These are phyloP conservation scores for Rhodofomes roseus DNA, from an alignment of 1,284 basidiomycete species.

Conservation along the genomic window DNA sequence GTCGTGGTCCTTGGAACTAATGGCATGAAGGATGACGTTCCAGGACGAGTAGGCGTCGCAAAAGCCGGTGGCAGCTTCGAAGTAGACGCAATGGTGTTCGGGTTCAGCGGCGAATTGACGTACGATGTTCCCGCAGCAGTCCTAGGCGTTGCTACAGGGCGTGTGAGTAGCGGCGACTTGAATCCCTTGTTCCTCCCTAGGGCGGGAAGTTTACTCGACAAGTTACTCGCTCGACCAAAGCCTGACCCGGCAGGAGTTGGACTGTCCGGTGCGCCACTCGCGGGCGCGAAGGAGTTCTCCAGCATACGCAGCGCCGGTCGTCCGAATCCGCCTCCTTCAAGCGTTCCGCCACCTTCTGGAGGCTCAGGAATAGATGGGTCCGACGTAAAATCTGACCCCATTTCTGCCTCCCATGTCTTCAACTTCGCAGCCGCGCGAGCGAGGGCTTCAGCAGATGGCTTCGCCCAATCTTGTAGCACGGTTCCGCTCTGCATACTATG, in stretches of 20 bases:
- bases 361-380: slow-evolving; percentile 1
- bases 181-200: slow-evolving; percentile 42
- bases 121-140: slow-evolving; percentile 10
- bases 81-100: slow-evolving; percentile 7
- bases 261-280: slow-evolving; percentile 17
- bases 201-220: not conserved
- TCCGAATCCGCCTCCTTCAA: slow-evolving; percentile 15
- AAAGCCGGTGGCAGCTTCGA: slow-evolving; percentile 6
- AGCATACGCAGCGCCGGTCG: slow-evolving; percentile 40
- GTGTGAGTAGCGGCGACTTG: slow-evolving; percentile 48
- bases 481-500: not conserved
- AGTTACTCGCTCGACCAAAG: slow-evolving; percentile 17
- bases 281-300: slow-evolving; percentile 30
- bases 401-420: slow-evolving; percentile 50
- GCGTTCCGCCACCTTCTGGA: not conserved
- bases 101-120: slow-evolving; percentile 32
- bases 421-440: slow-evolving; percentile 53
- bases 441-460: slow-evolving; percentile 56
- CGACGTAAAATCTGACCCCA: slow-evolving; percentile 24
- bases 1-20: slow-evolving; percentile 15
- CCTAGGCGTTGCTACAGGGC: slow-evolving; percentile 10
- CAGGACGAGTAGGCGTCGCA: slow-evolving; percentile 6
- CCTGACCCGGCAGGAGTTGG: slow-evolving; percentile 17
- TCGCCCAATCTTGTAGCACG: slow-evolving; percentile 27
- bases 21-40: slow-evolving; percentile 13